Base-by-base conservation (phyloP, 768 basidiomycete species). In the Agaricus sinodeliciosus region DNA sequence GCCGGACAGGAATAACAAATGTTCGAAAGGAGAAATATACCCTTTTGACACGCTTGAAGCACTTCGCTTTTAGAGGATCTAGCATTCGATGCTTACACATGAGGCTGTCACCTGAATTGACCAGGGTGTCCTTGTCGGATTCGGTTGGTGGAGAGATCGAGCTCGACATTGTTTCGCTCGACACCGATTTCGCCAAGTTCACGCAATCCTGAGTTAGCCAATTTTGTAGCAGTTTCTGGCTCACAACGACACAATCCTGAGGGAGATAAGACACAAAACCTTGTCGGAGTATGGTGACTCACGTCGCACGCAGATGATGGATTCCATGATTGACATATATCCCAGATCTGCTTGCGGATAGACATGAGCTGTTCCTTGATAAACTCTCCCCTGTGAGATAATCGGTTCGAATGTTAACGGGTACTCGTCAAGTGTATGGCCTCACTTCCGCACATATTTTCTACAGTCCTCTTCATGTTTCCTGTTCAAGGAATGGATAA, bases 21-120 rank as follows among this genome's bases (percentile, higher is more conserved):
- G 22, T 42, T 40, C 41, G n/a, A 22, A 48, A 28, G 34, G 41
- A 41, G 41, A 9, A 8, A 58, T 63, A 39, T 43, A 87, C 87
- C 62, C 69, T 64, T 22, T 69, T 75, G 39, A 94, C 75, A 45
- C 83, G 76, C 61, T 90, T 92, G 80, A 92, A 85, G 56, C 77
- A 68, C 41, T 62, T 59, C 3, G 77, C 75, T 62, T 80, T 83
- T 19, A 58, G 59, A 9, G 88, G 88, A 65, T 89, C 76, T 35
- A 90, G 71, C 18, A 59, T 64, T 3, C 75, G 76, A 63, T 94
- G 90, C 16, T 58, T 58, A 57, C 90, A 94, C 7, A 79, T 50
- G 19, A 90, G 76, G 28, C 80, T 77, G 7, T 68, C 60, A 40
- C 69, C 58, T n/a, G 68, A 57, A 37, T 74, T 71, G 15, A 65